Evolutionary conservation across 441 rosid species (phyloP).

Genomic region (Heliophila coronopifolia): DNA sequence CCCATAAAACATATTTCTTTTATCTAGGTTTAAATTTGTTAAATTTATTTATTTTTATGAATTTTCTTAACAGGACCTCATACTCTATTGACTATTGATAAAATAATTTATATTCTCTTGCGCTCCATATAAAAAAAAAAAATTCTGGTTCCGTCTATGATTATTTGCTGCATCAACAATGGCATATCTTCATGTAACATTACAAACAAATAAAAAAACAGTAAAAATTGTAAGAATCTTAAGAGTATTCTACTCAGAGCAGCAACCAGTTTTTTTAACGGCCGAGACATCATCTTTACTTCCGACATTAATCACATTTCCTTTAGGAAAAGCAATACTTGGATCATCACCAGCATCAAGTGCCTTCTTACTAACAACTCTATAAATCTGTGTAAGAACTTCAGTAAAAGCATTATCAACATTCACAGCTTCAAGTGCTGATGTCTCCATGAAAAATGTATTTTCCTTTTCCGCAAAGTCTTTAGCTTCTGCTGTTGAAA

Average conservation of each 20-base stretch:
- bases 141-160: no score
- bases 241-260: slow-evolving; percentile 61
- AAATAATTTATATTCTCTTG: no score
- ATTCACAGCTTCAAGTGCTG: slow-evolving; percentile 54
- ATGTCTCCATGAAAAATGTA: slow-evolving; percentile 58
- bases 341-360: slow-evolving; percentile 61
- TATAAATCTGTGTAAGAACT: slow-evolving; percentile 51
- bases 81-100: no score
- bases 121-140: no score
- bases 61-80: no score
- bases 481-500: slow-evolving; percentile 43
- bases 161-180: not conserved
- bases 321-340: slow-evolving; percentile 58
- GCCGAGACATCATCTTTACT: slow-evolving; percentile 56
- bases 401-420: slow-evolving; percentile 56
- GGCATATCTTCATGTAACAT: slow-evolving; percentile 6
- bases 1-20: no score
- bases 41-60: no score
- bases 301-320: slow-evolving; percentile 57
- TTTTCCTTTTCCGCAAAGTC: slow-evolving; percentile 47
- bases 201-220: not conserved
- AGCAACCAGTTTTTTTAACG: slow-evolving; percentile 52
- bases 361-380: slow-evolving; percentile 49
- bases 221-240: not conserved
- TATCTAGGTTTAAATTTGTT: no score